phyloP scores from a whole-genome alignment of 1,284 basidiomycete species.

The Exobasidium rhododendri region DNA sequence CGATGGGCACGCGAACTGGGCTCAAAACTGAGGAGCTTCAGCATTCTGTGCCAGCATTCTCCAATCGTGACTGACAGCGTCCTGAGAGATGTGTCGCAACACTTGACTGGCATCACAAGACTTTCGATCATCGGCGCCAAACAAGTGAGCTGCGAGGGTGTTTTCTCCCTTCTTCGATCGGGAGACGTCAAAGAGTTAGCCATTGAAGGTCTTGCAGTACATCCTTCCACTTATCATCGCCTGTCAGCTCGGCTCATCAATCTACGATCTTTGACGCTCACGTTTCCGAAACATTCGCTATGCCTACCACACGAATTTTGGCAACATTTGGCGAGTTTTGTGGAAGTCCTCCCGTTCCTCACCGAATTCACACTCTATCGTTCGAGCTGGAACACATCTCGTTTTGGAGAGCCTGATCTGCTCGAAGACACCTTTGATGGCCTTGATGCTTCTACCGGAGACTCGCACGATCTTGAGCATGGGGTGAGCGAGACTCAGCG shows the following conservation, averaged over 20 bases:
- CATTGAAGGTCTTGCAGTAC: slow-evolving; percentile 36
- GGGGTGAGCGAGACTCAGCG: not conserved
- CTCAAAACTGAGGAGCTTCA: slow-evolving; percentile 24
- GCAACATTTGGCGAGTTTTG: slow-evolving; percentile 23
- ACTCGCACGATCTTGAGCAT: not conserved
- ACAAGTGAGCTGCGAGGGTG: slow-evolving; percentile 33
- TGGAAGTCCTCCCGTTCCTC: slow-evolving; percentile 22
- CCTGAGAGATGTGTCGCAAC: slow-evolving; percentile 26
- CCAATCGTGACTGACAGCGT: slow-evolving; percentile 34
- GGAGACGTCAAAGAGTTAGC: slow-evolving; percentile 32
- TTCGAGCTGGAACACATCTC: slow-evolving; percentile 24
- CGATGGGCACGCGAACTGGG: not conserved
- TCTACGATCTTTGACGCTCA: slow-evolving; percentile 24
- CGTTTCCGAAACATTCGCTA: slow-evolving; percentile 30
- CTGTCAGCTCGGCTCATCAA: not conserved
- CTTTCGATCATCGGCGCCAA: slow-evolving; percentile 45
- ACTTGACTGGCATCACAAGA: slow-evolving; percentile 26
- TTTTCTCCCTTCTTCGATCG: slow-evolving; percentile 27
- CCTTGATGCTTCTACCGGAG: not conserved
- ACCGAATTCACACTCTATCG: slow-evolving; percentile 38
- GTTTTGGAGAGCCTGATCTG: slow-evolving; percentile 27
- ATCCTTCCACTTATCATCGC: not conserved
- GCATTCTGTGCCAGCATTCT: slow-evolving; percentile 33
- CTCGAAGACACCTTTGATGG: slow-evolving; percentile 28
- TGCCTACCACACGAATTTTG: slow-evolving; percentile 34